Conservation (phyloP, 73 alveolate species). For the Paramecium sexaurelia region DNA sequence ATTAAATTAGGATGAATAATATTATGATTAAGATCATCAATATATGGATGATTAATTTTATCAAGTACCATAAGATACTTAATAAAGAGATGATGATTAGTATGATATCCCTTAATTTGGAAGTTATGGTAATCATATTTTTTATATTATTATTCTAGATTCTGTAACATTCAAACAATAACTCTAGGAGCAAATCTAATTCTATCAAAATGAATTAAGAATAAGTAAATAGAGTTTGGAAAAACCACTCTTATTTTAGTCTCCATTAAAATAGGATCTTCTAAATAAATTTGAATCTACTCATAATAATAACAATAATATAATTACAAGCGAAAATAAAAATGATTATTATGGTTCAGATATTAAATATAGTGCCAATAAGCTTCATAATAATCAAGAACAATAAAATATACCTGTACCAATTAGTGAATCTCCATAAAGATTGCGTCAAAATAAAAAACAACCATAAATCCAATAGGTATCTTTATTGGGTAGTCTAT, state of each 20-base stretch:
- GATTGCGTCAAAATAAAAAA: not conserved
- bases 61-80: not conserved
- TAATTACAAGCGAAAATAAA: not conserved
- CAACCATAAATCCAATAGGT: not conserved
- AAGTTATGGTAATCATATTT: not conserved
- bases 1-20: not conserved
- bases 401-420: not conserved
- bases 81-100: not conserved
- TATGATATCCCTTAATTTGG: conserved; percentile 23
- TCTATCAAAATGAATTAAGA: conserved; percentile 13
- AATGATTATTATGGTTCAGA: not conserved
- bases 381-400: not conserved
- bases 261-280: not conserved
- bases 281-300: not conserved
- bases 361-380: not conserved
- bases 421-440: not conserved
- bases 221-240: not conserved
- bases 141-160: not conserved
- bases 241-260: not conserved
- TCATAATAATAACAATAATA: not conserved
- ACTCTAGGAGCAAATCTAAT: not conserved
- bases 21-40: not conserved
- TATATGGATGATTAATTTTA: not conserved
- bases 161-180: not conserved
- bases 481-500: conserved; percentile 6